Evolutionary conservation across 2,329 filamentous ascomycete genomes (phyloP), one percentile per base, ranked within the genome.

Genomic region (Cordyceps tenuipes): DNA sequence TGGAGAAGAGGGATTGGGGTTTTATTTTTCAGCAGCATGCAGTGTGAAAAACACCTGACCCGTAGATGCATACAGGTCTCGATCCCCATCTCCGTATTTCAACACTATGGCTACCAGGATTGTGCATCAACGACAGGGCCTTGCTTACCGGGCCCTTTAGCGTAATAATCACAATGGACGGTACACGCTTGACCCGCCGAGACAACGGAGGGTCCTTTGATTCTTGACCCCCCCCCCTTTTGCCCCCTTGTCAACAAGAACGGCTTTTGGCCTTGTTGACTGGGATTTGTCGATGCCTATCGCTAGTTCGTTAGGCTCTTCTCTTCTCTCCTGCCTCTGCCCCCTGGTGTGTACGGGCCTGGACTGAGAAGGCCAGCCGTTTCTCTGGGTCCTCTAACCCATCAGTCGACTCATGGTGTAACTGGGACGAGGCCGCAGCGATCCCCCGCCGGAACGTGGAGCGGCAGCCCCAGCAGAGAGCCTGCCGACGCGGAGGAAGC

Each of bases 371-470:
- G 54, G 31, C 54, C 41, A 54, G 39, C 9, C 10, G 17, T 21
- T 21, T 43, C 44, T 48, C 54, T n/a, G 54, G 54, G 44, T 57
- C 54, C 43, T 57, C 49, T 44, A 29, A 49, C 54, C 44, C 44
- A 57, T 57, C 54, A 49, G 54, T 57, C 54, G 54, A 57, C 54
- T 49, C 34, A 31, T 15, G 19, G 19, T 15, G 7, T 21, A 49
- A 57, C 54, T 49, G 44, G 54, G 44, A 57, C 54, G 54, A 57
- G 44, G 44, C 23, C 3, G 13, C 54, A 57, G 54, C 54, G 54
- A 57, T 57, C 54, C 54, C 54, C 44, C 43, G 54, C 52, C 49
- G 6, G 39, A 19, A 3, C 52, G 52, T 54, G 52, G 52, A 54
- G 52, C 39, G 39, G 34, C 34, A 36, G 34, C 34, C 34, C 34